Evolutionary conservation across 305 asterid genomes (phyloP).

Genomic region (Salvia sclarea): DNA sequence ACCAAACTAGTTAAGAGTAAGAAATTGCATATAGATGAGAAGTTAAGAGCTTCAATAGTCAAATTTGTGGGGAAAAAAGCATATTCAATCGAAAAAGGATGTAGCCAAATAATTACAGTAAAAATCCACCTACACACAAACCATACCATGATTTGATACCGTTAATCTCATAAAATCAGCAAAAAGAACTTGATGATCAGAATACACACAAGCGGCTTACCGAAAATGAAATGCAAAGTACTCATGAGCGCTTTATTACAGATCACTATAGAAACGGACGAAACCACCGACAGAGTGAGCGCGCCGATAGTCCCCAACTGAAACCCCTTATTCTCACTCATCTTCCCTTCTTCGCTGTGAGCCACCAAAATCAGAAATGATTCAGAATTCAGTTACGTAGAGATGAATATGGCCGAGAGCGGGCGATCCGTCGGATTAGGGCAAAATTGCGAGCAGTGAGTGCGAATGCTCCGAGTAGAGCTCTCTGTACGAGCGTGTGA

Average conservation of each 20-base stretch:
- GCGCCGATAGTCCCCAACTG: constrained; percentile 93
- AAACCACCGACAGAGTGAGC: constrained; percentile 79
- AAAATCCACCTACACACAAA: neutral
- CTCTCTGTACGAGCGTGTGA: constrained; percentile 24
- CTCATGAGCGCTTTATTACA: constrained; percentile 94
- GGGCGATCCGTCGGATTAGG: too few relatives aligned
- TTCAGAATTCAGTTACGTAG: neutral
- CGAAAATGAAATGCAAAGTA: constrained; percentile 72
- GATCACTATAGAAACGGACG: constrained; percentile 88
- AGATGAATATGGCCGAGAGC: too few relatives aligned
- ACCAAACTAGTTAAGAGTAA: too few relatives aligned
- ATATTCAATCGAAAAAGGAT: neutral
- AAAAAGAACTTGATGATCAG: neutral
- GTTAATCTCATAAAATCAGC: neutral
- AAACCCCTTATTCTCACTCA: constrained; percentile 68
- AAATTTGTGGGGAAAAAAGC: neutral
- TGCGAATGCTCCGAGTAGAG: constrained; percentile 37
- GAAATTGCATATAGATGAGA: too few relatives aligned
- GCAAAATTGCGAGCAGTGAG: constrained; percentile 37
- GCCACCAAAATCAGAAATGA: constrained; percentile 23
- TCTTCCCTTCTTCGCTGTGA: constrained; percentile 37
- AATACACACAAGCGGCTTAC: constrained; percentile 39
- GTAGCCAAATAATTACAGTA: neutral
- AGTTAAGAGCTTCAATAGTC: neutral
- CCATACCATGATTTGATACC: neutral